These are phyloP conservation scores for Pezicula carpinea DNA, from an alignment of 2,329 filamentous ascomycete species.

Conservation along the genomic window DNA sequence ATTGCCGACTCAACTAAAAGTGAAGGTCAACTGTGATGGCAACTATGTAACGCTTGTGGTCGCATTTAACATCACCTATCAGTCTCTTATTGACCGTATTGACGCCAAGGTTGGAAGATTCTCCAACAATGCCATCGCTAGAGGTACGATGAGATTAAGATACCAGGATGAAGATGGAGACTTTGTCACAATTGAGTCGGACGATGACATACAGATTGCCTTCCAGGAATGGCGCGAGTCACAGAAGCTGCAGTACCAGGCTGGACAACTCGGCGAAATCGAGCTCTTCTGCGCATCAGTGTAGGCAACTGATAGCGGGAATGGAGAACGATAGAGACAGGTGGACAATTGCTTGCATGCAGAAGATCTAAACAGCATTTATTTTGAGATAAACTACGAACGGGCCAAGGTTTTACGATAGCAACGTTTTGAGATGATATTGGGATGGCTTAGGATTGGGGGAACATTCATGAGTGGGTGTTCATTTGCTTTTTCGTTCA, in stretches of 20 bases:
- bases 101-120: constrained; percentile 90
- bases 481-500: no score
- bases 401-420: no score
- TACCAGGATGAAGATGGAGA: constrained; percentile 93
- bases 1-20: constrained; percentile 76
- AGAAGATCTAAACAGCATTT: no score
- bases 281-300: constrained; percentile 71
- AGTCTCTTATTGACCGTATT: constrained; percentile 89
- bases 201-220: constrained; percentile 94
- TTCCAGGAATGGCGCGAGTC: constrained; percentile 92
- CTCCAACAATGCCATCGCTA: constrained; percentile 77
- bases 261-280: constrained; percentile 79
- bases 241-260: constrained; percentile 53
- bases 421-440: no score
- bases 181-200: constrained; percentile 87
- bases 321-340: background rate
- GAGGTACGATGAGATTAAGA: constrained; percentile 77
- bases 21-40: constrained; percentile 88
- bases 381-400: no score
- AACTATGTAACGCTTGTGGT: constrained; percentile 96
- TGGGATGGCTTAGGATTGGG: no score
- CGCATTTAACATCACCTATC: constrained; percentile 90
- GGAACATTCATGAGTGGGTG: no score
- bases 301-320: constrained; percentile 17
- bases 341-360: no score